Percentiles rank a stretch among this genome's conserved stretches.
These are phyloP conservation scores for Phytophthora tubulina DNA, from an alignment of 352 stramenopile genomes.

Conservation along the genomic window DNA sequence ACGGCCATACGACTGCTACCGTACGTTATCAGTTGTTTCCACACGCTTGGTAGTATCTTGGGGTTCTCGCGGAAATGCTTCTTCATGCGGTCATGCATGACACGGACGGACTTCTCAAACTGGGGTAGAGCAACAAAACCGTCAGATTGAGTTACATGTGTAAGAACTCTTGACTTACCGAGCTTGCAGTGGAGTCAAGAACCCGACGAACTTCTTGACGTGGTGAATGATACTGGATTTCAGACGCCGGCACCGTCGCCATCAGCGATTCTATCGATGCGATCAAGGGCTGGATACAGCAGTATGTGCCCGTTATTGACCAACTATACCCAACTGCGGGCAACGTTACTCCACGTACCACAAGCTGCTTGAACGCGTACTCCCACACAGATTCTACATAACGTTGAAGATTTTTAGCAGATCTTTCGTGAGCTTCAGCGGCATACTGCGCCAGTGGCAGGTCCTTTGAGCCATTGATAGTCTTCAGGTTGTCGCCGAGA, in stretches of 20 bases:
- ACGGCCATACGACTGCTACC: conserved; percentile 42
- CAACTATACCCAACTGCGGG: too few relatives aligned
- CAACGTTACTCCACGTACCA: conserved; percentile 31
- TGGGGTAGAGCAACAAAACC: conserved; percentile 24
- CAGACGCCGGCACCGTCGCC: conserved; percentile 57
- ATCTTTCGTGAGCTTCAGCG: conserved; percentile 49
- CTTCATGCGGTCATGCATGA: conserved; percentile 79
- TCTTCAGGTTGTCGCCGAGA: conserved; percentile 59
- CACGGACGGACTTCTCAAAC: conserved; percentile 77
- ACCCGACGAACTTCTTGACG: conserved; percentile 68
- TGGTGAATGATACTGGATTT: conserved; percentile 76
- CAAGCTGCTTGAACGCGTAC: conserved; percentile 75
- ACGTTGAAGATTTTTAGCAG: conserved; percentile 49
- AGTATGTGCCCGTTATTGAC: too few relatives aligned
- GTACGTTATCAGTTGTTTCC: conserved; percentile 64
- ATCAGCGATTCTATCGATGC: conserved; percentile 63
- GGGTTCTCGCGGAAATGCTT: conserved; percentile 68
- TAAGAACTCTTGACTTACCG: conserved; percentile 34
- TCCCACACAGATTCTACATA: conserved; percentile 76
- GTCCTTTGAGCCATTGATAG: conserved; percentile 57
- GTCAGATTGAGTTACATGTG: not conserved
- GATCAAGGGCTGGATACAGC: conserved; percentile 54
- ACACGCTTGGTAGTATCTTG: conserved; percentile 64
- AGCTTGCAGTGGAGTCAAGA: conserved; percentile 50
- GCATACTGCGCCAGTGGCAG: conserved; percentile 67